Evolutionary conservation across 352 stramenopile genomes (phyloP).

Genomic region (Elongisporangium undulatum): DNA sequence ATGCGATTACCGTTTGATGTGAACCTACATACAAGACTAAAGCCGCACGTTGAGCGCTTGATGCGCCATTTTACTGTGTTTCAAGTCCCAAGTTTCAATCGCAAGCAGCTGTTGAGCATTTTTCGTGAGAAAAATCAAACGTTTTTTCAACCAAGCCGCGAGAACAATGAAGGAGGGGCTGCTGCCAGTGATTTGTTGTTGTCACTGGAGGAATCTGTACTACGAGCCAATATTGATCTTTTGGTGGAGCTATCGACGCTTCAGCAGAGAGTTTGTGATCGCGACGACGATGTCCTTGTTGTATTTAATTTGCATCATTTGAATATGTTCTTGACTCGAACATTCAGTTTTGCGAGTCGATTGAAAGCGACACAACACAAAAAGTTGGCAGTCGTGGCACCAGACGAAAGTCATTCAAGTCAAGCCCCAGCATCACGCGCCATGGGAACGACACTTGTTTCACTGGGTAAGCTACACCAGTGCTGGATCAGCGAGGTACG

Average conservation of each 20-base stretch:
- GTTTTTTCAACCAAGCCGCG: constrained; percentile 14
- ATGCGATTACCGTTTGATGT: constrained; percentile 19
- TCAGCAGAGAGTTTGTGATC: constrained; percentile 18
- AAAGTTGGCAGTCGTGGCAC: constrained; percentile 6
- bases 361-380: not conserved
- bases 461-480: constrained; percentile 56
- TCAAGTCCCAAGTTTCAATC: constrained; percentile 29
- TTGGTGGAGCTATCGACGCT: constrained; percentile 26
- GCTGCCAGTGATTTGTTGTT: constrained; percentile 14
- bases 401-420: not conserved
- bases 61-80: constrained; percentile 52
- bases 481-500: constrained; percentile 51
- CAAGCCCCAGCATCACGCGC: not conserved
- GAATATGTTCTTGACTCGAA: constrained; percentile 28
- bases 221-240: constrained; percentile 58
- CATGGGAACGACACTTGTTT: constrained; percentile 26
- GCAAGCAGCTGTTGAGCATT: constrained; percentile 39
- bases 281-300: constrained; percentile 8
- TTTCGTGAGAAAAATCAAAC: constrained; percentile 40
- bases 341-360: constrained; percentile 21
- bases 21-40: not conserved
- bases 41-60: constrained; percentile 15
- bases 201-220: constrained; percentile 32
- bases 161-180: not conserved
- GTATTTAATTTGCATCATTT: constrained; percentile 60